These are phyloP conservation scores for Pichia sp. DNA, from an alignment of 1,139 yeast species.

Conservation along the genomic window DNA sequence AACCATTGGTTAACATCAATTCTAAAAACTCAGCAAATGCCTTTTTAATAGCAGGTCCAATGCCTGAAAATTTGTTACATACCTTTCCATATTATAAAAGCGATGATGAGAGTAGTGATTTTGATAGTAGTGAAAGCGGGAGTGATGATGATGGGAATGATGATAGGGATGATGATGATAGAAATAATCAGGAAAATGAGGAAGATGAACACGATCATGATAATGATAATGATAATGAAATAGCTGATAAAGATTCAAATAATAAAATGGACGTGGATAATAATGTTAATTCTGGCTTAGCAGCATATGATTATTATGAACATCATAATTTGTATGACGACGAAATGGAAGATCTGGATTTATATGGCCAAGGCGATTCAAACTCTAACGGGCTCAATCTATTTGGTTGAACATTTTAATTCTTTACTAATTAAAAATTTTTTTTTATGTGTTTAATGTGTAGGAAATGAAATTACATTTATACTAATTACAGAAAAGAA, in stretches of 20 bases:
- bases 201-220: not conserved
- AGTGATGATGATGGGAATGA: not conserved
- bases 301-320: constrained; percentile 24
- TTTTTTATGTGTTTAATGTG: not conserved
- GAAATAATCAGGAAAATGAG: not conserved
- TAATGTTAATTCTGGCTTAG: constrained; percentile 9
- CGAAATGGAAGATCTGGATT: constrained; percentile 14
- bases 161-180: constrained; percentile 3
- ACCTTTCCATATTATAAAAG: constrained; percentile 28
- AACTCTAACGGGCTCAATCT: constrained; percentile 17
- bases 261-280: constrained; percentile 2
- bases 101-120: constrained; percentile 19
- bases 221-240: not conserved
- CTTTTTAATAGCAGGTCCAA: constrained; percentile 29
- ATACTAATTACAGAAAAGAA: not conserved
- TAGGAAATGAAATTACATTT: no score
- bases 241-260: no score
- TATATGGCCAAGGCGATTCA: constrained; percentile 16
- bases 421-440: not conserved
- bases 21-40: constrained; percentile 21
- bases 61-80: constrained; percentile 28
- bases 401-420: constrained; percentile 12
- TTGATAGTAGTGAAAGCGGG: constrained; percentile 13
- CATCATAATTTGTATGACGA: constrained; percentile 19
- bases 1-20: constrained; percentile 13